A percentile compares a stretch with the other conserved stretches of the same genome.
phyloP scores from a whole-genome alignment of 1,284 basidiomycete species.

The Moesziomyces parantarcticus region DNA sequence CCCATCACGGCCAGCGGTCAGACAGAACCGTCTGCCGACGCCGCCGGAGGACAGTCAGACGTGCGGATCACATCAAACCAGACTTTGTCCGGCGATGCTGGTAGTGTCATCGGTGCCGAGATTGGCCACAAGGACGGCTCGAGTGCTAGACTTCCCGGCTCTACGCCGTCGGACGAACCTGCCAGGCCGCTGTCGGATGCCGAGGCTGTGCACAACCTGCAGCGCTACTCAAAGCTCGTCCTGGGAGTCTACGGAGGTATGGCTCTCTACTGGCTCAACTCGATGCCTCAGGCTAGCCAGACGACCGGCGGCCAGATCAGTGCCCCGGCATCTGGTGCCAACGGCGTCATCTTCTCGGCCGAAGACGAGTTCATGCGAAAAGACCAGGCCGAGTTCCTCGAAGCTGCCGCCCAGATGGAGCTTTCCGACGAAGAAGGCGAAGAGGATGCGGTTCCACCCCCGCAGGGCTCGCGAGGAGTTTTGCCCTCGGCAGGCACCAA shows the following conservation, averaged over 20 bases:
- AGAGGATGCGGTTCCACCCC: not conserved
- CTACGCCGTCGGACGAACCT: conserved; percentile 21
- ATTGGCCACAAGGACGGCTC: conserved; percentile 43
- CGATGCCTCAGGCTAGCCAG: conserved; percentile 28
- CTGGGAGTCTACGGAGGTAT: conserved; percentile 61
- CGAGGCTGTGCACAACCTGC: conserved; percentile 52
- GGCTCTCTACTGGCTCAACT: conserved; percentile 57
- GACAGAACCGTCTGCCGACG: not conserved
- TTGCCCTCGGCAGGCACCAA: conserved; percentile 7
- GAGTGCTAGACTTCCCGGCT: conserved; percentile 19
- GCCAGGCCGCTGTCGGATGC: conserved; percentile 38
- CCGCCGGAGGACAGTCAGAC: conserved; percentile 8
- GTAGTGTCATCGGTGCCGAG: conserved; percentile 60
- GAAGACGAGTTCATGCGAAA: conserved; percentile 52
- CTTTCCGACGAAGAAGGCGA: conserved; percentile 47
- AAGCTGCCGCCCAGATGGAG: conserved; percentile 53
- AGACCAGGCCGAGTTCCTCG: conserved; percentile 47
- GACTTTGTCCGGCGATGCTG: conserved; percentile 31
- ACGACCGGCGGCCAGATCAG: not conserved
- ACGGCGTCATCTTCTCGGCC: conserved; percentile 36
- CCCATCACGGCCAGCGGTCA: conserved; percentile 4
- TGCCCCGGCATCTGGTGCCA: not conserved
- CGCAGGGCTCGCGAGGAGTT: not conserved
- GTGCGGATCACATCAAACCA: conserved; percentile 57
- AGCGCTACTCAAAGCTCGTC: conserved; percentile 58